Percentiles rank a stretch among this genome's conserved stretches.
Conservation (phyloP, 108 stramenopile species). For the Pelagomonas calceolata region DNA sequence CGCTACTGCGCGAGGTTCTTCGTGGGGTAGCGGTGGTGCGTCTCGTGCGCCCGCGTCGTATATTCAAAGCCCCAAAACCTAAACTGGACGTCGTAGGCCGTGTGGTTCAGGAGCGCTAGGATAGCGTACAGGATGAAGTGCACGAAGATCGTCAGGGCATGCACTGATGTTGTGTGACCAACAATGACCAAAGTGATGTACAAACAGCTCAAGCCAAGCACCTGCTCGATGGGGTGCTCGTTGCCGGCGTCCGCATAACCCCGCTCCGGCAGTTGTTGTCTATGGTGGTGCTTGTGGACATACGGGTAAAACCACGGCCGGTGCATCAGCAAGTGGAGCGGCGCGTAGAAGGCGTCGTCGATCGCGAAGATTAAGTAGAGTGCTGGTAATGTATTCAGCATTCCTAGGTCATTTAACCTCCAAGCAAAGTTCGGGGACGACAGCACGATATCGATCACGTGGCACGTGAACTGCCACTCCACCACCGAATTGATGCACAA, state of each 20-base stretch:
- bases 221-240: conserved; percentile 81
- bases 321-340: conserved; percentile 69
- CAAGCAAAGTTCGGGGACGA: conserved; percentile 33
- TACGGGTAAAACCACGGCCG: conserved; percentile 58
- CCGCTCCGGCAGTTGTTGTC: conserved; percentile 71
- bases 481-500: conserved; percentile 64
- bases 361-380: conserved; percentile 63
- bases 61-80: conserved; percentile 25
- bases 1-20: conserved; percentile 81
- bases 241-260: conserved; percentile 85
- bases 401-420: conserved; percentile 35
- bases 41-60: conserved; percentile 69
- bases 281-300: conserved; percentile 88
- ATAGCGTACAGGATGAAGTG: conserved; percentile 20
- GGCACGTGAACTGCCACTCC: conserved; percentile 68
- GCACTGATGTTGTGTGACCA: conserved; percentile 35
- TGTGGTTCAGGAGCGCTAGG: conserved; percentile 48
- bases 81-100: conserved; percentile 44
- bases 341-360: conserved; percentile 68
- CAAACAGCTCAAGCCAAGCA: conserved; percentile 49
- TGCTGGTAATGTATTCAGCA: conserved; percentile 55
- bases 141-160: conserved; percentile 46
- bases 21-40: conserved; percentile 84
- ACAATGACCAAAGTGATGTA: conserved; percentile 45
- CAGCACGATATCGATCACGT: conserved; percentile 53